These are phyloP conservation scores for Exophiala mesophila DNA, from an alignment of 2,329 filamentous ascomycete species.

Conservation along the genomic window DNA sequence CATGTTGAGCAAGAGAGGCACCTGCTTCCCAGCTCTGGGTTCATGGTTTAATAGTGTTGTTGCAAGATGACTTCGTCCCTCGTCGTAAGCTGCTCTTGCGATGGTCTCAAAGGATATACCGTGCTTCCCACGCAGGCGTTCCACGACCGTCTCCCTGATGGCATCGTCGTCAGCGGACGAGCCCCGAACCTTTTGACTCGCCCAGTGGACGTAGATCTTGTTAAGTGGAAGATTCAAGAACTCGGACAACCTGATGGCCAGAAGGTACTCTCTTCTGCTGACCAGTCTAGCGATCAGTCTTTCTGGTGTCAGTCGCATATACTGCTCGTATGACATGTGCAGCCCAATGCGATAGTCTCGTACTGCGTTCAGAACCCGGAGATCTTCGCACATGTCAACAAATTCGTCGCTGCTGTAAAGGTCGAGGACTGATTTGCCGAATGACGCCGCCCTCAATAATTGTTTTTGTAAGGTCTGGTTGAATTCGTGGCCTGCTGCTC, in stretches of 20 bases:
- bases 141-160: slow-evolving; percentile 80
- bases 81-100: slow-evolving; percentile 86
- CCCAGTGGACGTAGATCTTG: slow-evolving; percentile 94
- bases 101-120: slow-evolving; percentile 96
- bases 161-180: slow-evolving; percentile 82
- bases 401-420: slow-evolving; percentile 98
- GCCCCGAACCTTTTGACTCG: slow-evolving; percentile 83
- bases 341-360: slow-evolving; percentile 88
- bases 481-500: slow-evolving; percentile 88
- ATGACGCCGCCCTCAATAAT: slow-evolving; percentile 90
- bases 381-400: slow-evolving; percentile 93
- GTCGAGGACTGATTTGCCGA: slow-evolving; percentile 94
- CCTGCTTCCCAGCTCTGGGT: slow-evolving; percentile 89
- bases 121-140: slow-evolving; percentile 77
- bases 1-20: slow-evolving; percentile 87
- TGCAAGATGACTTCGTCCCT: slow-evolving; percentile 81
- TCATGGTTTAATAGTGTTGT: slow-evolving; percentile 91
- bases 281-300: slow-evolving; percentile 79
- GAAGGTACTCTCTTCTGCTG: slow-evolving; percentile 82
- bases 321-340: slow-evolving; percentile 89
- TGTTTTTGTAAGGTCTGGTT: slow-evolving; percentile 90
- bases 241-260: slow-evolving; percentile 81
- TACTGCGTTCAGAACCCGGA: slow-evolving; percentile 87
- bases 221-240: slow-evolving; percentile 83
- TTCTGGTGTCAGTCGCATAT: slow-evolving; percentile 82